Percentiles rank a stretch among this genome's conserved stretches.
These are phyloP conservation scores for Calycina herbarum DNA, from an alignment of 2,329 filamentous ascomycete genomes.

Conservation along the genomic window DNA sequence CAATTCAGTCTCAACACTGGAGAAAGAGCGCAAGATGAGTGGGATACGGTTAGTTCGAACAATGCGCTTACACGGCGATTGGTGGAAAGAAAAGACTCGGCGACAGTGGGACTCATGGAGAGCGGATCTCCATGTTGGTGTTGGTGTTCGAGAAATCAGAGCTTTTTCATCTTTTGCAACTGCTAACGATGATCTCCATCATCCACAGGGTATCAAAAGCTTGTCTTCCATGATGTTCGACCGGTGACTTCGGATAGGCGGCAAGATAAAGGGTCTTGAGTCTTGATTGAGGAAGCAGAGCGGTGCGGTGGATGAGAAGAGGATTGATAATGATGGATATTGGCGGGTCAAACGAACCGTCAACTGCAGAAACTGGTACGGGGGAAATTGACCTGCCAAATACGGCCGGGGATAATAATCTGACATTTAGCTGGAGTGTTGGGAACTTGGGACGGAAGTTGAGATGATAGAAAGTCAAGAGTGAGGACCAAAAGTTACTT, in stretches of 20 bases:
- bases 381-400: background rate
- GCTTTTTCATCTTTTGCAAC: background rate
- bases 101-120: background rate
- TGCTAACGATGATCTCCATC: conserved; percentile 2
- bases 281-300: background rate
- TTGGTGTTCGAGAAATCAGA: background rate
- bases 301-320: background rate
- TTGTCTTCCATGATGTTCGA: background rate
- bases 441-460: background rate
- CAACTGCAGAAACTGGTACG: no score
- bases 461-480: background rate
- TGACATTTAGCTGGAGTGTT: background rate
- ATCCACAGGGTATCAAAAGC: conserved; percentile 6
- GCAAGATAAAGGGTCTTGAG: background rate
- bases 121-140: conserved; percentile 6
- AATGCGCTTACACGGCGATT: background rate
- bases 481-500: no score
- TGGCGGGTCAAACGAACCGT: background rate
- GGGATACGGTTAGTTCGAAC: background rate
- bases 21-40: background rate
- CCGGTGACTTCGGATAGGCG: background rate
- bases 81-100: background rate
- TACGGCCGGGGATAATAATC: background rate
- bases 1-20: background rate
- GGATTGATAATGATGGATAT: background rate